Base-by-base conservation (phyloP, 129 eudicot genomes). In the Gnaphalium uliginosum region DNA sequence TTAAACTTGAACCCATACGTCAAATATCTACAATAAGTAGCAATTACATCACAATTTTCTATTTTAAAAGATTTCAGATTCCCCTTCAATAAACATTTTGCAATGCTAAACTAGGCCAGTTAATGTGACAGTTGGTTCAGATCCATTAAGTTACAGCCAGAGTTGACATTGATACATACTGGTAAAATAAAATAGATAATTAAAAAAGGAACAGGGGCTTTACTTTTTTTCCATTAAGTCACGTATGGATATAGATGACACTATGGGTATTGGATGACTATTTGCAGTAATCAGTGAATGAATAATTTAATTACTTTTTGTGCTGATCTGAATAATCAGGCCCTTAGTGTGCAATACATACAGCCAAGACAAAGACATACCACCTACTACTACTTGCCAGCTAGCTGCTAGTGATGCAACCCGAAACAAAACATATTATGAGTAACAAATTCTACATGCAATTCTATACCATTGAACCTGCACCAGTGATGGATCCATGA, bases 371-470 rank as follows among this genome's bases (percentile, higher is more conserved):
- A 73, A 37, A 35, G 4, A 73, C 58, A 73, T 73, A 72, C 19
- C 77, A 35, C 25, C 77, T 35, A 73, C n/a, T 58, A 35, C 77
- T 23, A 73, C 26, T 58, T 59, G 58, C 68, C 77, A 73, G 39
- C 57, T 73, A 57, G 50, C 48, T 73, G 18, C 66, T 22, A 21
- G 3, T 22, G 6, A 13, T 39, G 32, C 57, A 25, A 57, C 33
- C 77, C 77, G 37, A 19, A 60, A 60, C 18, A 59, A 19, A 59
- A 53, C 19, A 35, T 10, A 11, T 11, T 41, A 41, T n/a, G n/a
- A n/a, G n/a, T 54, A 18, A 68, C 73, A 68, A 13, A 46, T 46
- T 43, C 37, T 29, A 29, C 32, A 29, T 29, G 32, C 53, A 46
- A 14, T 46, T 46, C 53, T 6, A 46, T 72, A 37, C 35, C 69